These are phyloP conservation scores for Aspergillus sojae DNA, from an alignment of 2,329 filamentous ascomycete genomes.

Conservation along the genomic window DNA sequence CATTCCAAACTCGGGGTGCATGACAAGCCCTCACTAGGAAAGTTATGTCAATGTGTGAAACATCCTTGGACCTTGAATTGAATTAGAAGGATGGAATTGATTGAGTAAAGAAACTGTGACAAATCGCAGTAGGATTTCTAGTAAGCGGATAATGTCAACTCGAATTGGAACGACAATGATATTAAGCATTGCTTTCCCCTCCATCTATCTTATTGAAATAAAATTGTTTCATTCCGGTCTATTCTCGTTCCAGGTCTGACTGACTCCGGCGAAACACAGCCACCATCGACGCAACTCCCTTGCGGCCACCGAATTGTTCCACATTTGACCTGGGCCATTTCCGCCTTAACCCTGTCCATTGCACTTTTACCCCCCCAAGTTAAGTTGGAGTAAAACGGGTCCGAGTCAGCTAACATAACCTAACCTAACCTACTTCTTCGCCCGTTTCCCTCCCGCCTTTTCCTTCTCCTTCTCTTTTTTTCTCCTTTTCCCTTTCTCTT, in stretches of 20 bases:
- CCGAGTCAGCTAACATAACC: constrained; percentile 7
- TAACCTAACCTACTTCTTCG: constrained; percentile 8
- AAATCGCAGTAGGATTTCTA: background rate
- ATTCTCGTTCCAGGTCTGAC: background rate
- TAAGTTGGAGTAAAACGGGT: constrained; percentile 5
- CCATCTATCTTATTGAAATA: background rate
- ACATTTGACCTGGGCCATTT: constrained; percentile 4
- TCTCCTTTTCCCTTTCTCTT: constrained; percentile 15
- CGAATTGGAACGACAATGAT: background rate
- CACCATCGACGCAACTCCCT: constrained; percentile 10
- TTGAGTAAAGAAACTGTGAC: background rate
- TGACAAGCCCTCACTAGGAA: constrained; percentile 2
- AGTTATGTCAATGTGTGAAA: background rate
- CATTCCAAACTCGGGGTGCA: constrained; percentile 7
- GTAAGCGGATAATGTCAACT: background rate
- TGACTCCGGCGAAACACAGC: background rate
- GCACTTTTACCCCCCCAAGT: constrained; percentile 10
- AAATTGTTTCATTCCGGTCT: background rate
- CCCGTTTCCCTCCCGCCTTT: constrained; percentile 17
- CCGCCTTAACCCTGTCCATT: constrained; percentile 5
- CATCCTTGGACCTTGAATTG: background rate
- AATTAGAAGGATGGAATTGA: background rate
- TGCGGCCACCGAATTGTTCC: constrained; percentile 19
- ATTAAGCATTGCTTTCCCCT: background rate
- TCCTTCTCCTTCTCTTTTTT: constrained; percentile 15